Evolutionary conservation across 768 basidiomycete genomes (phyloP), one percentile per base, ranked within the genome.

Genomic region (Tulasnella sp.): DNA sequence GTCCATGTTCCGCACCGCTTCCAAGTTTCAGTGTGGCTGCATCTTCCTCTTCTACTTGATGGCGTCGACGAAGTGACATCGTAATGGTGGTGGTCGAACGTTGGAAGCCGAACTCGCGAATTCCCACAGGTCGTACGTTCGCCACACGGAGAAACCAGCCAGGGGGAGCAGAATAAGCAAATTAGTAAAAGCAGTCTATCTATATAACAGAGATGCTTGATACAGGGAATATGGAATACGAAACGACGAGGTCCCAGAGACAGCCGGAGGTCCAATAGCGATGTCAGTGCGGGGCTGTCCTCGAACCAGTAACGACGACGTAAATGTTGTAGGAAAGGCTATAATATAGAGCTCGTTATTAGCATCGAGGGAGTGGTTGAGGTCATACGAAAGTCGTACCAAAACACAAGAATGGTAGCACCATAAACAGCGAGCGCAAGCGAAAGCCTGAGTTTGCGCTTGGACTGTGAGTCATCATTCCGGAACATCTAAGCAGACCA

Each of bases 21-120:
- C 93, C 93, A 36, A 95, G 90, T 81, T 94, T 94, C 80, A 95
- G 83, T 22, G 90, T 89, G 17, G 93, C 88, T 0, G 93, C 93
- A 84, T 95, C 93, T 82, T 95, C 93, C 78, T 94, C 93, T 80
- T 95, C 93, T 15, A 72, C 73, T 58, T 79, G 75, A 70, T 78
- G 71, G 40, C 68, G 38, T 76, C 76, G 19, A 75, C 76, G 72
- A 25, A 37, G 38, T 17, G 70, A 73, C 72, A 73, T 73, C 7
- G 72, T 70, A 19, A 36, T 70, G 36, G 69, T 64, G 25, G 31
- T 64, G 14, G 58, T 64, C 29, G 31, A 64, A 64, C 58, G 25
- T 17, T 17, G 29, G 29, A 64, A 31, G 42, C 42, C 31, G 49
- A 52, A 64, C 58, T 11, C 58, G 58, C 58, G 58, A 64, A 29